A percentile compares a stretch with the other conserved stretches of the same genome.
These are phyloP conservation scores for Trichoderma atroviride DNA, from an alignment of 2,329 filamentous ascomycete genomes.

Conservation along the genomic window DNA sequence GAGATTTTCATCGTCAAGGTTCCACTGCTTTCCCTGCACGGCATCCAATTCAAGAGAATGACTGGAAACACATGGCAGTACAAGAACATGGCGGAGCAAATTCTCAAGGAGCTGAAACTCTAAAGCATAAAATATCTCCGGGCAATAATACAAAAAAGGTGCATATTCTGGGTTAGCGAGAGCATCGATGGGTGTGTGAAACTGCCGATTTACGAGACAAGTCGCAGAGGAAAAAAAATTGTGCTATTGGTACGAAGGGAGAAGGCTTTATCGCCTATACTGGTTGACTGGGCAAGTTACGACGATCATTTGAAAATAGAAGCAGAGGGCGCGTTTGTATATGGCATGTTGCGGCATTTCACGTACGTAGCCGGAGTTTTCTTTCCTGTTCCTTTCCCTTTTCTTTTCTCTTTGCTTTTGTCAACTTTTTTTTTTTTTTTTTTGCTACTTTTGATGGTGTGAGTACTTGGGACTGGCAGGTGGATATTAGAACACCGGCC, in stretches of 20 bases:
- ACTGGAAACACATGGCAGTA: slow-evolving; percentile 97
- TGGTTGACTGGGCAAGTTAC: slow-evolving; percentile 6
- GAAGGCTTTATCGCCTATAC: background rate
- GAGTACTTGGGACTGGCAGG: slow-evolving; percentile 13
- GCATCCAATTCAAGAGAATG: slow-evolving; percentile 97
- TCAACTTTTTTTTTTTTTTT: background rate
- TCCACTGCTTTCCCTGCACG: slow-evolving; percentile 86
- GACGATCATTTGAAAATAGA: slow-evolving; percentile 20
- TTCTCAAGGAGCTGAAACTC: slow-evolving; percentile 81
- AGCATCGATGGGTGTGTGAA: background rate
- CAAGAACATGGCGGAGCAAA: slow-evolving; percentile 97
- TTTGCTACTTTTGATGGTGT: background rate
- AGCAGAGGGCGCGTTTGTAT: slow-evolving; percentile 29
- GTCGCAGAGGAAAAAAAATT: background rate
- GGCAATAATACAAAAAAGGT: background rate
- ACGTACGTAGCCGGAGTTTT: slow-evolving; percentile 27
- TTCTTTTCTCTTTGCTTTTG: background rate
- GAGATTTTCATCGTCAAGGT: slow-evolving; percentile 99
- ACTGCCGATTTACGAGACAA: background rate
- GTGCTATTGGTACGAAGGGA: background rate
- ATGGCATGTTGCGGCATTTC: slow-evolving; percentile 31
- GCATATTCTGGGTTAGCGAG: background rate
- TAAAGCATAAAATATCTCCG: slow-evolving; percentile 45
- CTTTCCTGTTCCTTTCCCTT: background rate
- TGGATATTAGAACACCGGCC: slow-evolving; percentile 12